Evolutionary conservation across 306 rosid species (phyloP), one percentile per base, ranked within the genome.

Genomic region (Malus fusca): DNA sequence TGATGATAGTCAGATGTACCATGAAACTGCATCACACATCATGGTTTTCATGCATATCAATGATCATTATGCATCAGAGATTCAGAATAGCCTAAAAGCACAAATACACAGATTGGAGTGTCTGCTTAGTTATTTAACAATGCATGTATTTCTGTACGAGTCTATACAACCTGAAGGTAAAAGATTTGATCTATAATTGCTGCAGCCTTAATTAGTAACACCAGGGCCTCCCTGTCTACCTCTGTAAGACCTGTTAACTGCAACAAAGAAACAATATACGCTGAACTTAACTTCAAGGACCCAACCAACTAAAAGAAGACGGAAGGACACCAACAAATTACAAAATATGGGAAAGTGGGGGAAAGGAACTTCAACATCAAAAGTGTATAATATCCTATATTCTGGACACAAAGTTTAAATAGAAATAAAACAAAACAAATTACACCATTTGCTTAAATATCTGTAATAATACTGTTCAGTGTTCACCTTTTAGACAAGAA

Each of bases 151-250:
- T 53, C 12, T 53, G 21, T 33, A 53, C 6, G n/a, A 71, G 69
- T 72, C 69, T 63, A 73, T 53, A 71, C 67, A 76, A 95, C 97
- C 98, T 95, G 98, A 69, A 79, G 79, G 85, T 79, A 69, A 85
- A 89, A 95, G 69, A 92, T 92, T 70, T 90, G 92, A 75, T 95
- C 93, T 93, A 92, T 86, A 75, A 92, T 79, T 72, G 80, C 69
- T 78, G 98, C 97, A 69, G 96, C 97, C 86, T 85, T 90, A 78
- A 95, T 80, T 70, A 92, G 76, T 55, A 80, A 80, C 74, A 17
- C 85, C 59, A 95, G 85, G 86, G 90, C 96, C 79, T 87, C 90
- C 84, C 64, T 89, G 79, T 92, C 98, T 43, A 88, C 84, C 74
- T 88, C 91, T 11, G 87, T 66, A 75, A 92, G 87, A 78, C 87